A percentile compares a stretch with the other conserved stretches of the same genome.
These are phyloP conservation scores for Solanum pennellii DNA, from an alignment of 257 asterid species.

Conservation along the genomic window DNA sequence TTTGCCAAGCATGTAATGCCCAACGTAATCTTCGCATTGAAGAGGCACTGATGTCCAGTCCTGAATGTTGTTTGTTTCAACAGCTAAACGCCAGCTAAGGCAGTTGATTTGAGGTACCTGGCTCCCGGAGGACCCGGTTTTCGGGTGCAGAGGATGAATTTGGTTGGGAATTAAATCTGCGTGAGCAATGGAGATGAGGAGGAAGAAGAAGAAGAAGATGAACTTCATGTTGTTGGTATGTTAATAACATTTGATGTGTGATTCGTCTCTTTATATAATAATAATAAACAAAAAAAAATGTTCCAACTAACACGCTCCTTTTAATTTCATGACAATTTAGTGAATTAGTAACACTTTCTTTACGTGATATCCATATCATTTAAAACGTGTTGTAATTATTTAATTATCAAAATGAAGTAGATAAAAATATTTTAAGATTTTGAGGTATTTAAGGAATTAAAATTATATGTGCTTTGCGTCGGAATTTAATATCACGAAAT, in stretches of 20 bases:
- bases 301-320: neutral
- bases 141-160: slow-evolving; percentile 36
- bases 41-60: slow-evolving; percentile 36
- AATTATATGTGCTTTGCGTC: no score
- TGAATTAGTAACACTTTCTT: neutral
- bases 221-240: neutral
- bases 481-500: no score
- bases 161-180: neutral
- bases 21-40: slow-evolving; percentile 41
- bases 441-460: no score
- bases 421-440: no score
- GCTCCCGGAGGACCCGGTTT: slow-evolving; percentile 17
- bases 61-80: slow-evolving; percentile 44
- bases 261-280: neutral
- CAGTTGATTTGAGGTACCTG: slow-evolving; percentile 30
- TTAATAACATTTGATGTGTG: neutral
- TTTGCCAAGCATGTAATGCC: slow-evolving; percentile 53
- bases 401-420: accelerated
- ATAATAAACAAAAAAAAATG: neutral
- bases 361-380: neutral
- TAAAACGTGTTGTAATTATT: neutral
- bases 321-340: neutral
- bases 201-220: neutral
- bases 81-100: slow-evolving; percentile 71
- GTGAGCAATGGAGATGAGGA: neutral